Base-by-base conservation (phyloP, 2,329 filamentous ascomycete species). In the Aspergillus tubingensis region DNA sequence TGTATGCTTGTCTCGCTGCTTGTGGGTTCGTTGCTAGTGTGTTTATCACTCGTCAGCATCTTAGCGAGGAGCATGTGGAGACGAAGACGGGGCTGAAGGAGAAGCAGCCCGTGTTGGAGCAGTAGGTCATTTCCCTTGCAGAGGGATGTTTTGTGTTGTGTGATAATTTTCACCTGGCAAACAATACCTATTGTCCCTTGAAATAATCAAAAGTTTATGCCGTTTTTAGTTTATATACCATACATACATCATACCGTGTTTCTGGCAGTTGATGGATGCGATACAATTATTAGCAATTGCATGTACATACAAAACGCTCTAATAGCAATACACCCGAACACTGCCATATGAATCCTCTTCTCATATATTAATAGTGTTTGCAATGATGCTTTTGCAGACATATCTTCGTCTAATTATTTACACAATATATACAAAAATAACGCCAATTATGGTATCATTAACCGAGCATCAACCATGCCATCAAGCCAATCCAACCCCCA, bases 1-100 rank as follows among this genome's bases (percentile, higher is more conserved):
- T 80, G 19, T 80, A 78, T 59, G 74, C 77, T 0, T 69, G 58
- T 25, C 58, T 72, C 25, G 67, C 65, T 5, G 70, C 62, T 0
- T 48, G 62, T n/a, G 69, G 67, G 2, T 61, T 74, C 21, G 3
- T 76, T 8, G 73, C 77, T 0, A 74, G 77, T 25, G 41, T 60
- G 3, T 75, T 76, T 44, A 68, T 76, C 38, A 61, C 53, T 3
- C 57, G 61, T 30, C 57, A 62, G 58, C 62, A 62, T 44, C 55
- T 68, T 17, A 67, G 65, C 27, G 49, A 60, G 41, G 66, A 67
- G 19, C 65, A 68, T 55, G 62, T 66, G 2, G 66, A 68, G 57
- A 67, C 62, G 2, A 67, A 65, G 17, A 68, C 66, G 0, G 66
- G 66, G 3, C 39, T 68, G 11, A 64, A 49, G 44, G 66, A 68